Percentiles rank a stretch among this genome's conserved stretches.
These are phyloP conservation scores for Russula sp. DNA, from an alignment of 768 basidiomycete genomes.

Conservation along the genomic window DNA sequence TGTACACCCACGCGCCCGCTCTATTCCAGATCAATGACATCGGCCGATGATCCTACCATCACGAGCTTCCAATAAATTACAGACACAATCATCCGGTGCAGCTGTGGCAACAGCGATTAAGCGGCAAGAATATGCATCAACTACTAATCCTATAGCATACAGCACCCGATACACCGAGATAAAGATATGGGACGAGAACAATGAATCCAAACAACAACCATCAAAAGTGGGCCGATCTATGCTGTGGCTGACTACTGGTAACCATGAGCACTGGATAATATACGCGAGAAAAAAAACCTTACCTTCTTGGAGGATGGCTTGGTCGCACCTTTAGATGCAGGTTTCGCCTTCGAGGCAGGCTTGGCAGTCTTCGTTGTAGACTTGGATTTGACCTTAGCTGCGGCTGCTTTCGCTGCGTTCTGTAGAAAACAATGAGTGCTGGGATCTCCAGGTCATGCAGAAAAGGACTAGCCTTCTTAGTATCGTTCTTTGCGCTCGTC, in stretches of 20 bases:
- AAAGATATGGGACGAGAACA: conserved; percentile 22
- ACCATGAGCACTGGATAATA: not conserved
- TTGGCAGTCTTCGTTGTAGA: conserved; percentile 21
- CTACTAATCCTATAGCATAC: conserved; percentile 32
- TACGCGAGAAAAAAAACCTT: not conserved
- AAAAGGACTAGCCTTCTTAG: conserved; percentile 38
- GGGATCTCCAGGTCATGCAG: not conserved
- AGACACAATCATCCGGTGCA: conserved; percentile 1
- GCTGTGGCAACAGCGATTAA: not conserved
- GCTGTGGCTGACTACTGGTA: conserved; percentile 12
- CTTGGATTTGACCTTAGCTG: conserved; percentile 22
- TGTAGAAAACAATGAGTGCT: conserved; percentile 7
- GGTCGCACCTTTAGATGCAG: conserved; percentile 18
- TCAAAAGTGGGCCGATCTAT: conserved; percentile 2
- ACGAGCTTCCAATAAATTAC: conserved; percentile 20
- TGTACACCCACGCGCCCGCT: not conserved
- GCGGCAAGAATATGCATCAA: conserved; percentile 9
- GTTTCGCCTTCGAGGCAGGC: conserved; percentile 23
- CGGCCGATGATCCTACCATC: not conserved
- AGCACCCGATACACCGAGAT: conserved; percentile 28
- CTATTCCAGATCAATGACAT: not conserved
- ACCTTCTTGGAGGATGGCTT: conserved; percentile 25
- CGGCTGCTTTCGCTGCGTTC: conserved; percentile 28
- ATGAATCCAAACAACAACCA: conserved; percentile 1
- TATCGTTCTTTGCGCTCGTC: conserved; percentile 35